Evolutionary conservation across 139 green algal species (phyloP).

Genomic region (Closterium sp.): DNA sequence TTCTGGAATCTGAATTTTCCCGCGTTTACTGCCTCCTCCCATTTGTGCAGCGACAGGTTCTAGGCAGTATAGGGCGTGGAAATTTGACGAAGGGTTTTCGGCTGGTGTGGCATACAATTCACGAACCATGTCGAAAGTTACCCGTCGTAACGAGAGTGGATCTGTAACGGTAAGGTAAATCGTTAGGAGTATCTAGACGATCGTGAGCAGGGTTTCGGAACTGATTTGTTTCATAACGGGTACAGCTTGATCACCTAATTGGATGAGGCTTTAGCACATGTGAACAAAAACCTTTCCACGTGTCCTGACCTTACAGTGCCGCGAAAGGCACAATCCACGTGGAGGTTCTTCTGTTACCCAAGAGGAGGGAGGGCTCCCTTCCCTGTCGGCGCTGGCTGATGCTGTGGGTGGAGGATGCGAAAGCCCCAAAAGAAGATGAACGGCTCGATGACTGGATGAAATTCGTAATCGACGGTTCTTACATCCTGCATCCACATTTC

Average conservation of each 20-base stretch:
- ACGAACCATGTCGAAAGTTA: no score
- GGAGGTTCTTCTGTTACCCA: no score
- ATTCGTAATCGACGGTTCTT: neutral
- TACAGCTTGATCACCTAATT: neutral
- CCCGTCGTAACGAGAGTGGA: no score
- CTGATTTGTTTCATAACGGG: neutral
- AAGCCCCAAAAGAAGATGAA: neutral
- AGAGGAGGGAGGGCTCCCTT: neutral
- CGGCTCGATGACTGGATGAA: neutral
- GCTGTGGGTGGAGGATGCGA: neutral
- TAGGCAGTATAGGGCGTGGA: no score
- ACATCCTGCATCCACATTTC: neutral
- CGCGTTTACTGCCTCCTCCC: no score
- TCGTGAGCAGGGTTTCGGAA: neutral
- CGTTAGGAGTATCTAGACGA: no score
- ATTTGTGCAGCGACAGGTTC: no score
- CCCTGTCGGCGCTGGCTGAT: neutral
- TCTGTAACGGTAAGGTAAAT: no score
- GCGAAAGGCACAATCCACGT: neutral
- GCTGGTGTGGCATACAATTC: no score
- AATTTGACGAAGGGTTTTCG: no score
- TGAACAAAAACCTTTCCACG: neutral
- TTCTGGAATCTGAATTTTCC: no score
- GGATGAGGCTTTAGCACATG: neutral
- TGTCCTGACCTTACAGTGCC: neutral